Conservation (phyloP, 1,139 yeast species). For the Casaregolazyma suthepensis region DNA sequence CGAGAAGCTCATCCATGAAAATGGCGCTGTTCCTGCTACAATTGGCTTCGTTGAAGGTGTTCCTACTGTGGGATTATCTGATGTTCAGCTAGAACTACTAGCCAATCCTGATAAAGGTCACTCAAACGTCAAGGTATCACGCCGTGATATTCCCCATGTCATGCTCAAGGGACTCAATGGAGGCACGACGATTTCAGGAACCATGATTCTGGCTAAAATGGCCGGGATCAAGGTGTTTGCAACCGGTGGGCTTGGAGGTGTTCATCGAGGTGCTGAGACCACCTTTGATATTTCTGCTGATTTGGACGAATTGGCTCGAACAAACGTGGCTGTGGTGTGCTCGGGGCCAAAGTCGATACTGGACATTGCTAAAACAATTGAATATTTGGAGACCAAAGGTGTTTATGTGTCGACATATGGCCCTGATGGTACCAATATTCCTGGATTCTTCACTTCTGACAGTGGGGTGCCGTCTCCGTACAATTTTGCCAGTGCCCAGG, state of each 20-base stretch:
- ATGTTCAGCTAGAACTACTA: slow-evolving; percentile 44
- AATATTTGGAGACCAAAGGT: slow-evolving; percentile 84
- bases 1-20: slow-evolving; percentile 51
- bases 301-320: slow-evolving; percentile 72
- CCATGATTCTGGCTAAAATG: slow-evolving; percentile 70
- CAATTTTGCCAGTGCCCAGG: slow-evolving; percentile 44
- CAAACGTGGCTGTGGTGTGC: slow-evolving; percentile 84
- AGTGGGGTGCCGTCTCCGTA: slow-evolving; percentile 72
- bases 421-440: slow-evolving; percentile 50
- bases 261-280: slow-evolving; percentile 68
- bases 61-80: slow-evolving; percentile 61
- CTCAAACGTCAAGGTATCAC: slow-evolving; percentile 56
- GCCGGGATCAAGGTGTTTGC: slow-evolving; percentile 85
- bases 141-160: slow-evolving; percentile 74
- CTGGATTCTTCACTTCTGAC: slow-evolving; percentile 77
- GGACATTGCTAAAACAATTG: slow-evolving; percentile 77
- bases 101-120: slow-evolving; percentile 32
- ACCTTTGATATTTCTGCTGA: slow-evolving; percentile 86
- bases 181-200: slow-evolving; percentile 87
- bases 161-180: slow-evolving; percentile 62
- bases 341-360: slow-evolving; percentile 87
- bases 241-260: slow-evolving; percentile 94
- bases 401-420: slow-evolving; percentile 48
- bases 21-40: slow-evolving; percentile 82
- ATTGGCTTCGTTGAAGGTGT: slow-evolving; percentile 69